Evolutionary conservation across 2,329 filamentous ascomycete species (phyloP).

Genomic region (Fusarium staphyleae): DNA sequence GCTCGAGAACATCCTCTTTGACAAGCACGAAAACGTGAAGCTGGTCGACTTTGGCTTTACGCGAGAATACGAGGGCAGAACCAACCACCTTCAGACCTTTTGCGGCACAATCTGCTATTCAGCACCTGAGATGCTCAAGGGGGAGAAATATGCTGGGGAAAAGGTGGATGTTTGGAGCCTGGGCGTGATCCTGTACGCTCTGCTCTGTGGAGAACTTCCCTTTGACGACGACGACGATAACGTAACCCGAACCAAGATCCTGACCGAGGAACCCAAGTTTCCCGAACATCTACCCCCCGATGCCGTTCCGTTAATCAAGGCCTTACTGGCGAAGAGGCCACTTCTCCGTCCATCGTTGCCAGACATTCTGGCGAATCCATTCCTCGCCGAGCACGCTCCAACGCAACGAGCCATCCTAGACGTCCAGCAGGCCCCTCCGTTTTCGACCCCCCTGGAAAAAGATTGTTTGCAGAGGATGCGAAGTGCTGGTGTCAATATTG

Average conservation of each 20-base stretch:
- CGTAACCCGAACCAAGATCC: slow-evolving; percentile 82
- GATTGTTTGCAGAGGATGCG: slow-evolving; percentile 92
- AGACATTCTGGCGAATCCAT: slow-evolving; percentile 87
- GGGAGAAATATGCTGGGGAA: slow-evolving; percentile 96
- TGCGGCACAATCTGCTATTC: slow-evolving; percentile 98
- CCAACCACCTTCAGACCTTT: slow-evolving; percentile 95
- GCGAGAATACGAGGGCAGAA: slow-evolving; percentile 92
- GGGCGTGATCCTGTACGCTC: slow-evolving; percentile 83
- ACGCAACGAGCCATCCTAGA: slow-evolving; percentile 90
- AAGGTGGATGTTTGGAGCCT: slow-evolving; percentile 98
- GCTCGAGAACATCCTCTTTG: slow-evolving; percentile 86
- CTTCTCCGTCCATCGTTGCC: slow-evolving; percentile 80
- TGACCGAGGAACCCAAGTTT: slow-evolving; percentile 85
- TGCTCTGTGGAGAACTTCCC: slow-evolving; percentile 84
- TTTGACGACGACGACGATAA: slow-evolving; percentile 97
- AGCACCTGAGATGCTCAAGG: slow-evolving; percentile 97
- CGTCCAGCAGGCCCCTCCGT: slow-evolving; percentile 79
- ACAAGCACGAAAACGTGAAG: slow-evolving; percentile 97
- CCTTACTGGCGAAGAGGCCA: slow-evolving; percentile 89
- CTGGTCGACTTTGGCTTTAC: slow-evolving; percentile 98
- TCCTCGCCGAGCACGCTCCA: slow-evolving; percentile 84
- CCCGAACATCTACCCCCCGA: slow-evolving; percentile 81
- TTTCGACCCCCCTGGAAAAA: slow-evolving; percentile 86
- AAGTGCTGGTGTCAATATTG: slow-evolving; percentile 91
- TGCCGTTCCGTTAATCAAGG: slow-evolving; percentile 77